Percentiles rank a stretch among this genome's conserved stretches.
Conservation (phyloP, 805 yeast genomes). For the Pichia kluyveri region DNA sequence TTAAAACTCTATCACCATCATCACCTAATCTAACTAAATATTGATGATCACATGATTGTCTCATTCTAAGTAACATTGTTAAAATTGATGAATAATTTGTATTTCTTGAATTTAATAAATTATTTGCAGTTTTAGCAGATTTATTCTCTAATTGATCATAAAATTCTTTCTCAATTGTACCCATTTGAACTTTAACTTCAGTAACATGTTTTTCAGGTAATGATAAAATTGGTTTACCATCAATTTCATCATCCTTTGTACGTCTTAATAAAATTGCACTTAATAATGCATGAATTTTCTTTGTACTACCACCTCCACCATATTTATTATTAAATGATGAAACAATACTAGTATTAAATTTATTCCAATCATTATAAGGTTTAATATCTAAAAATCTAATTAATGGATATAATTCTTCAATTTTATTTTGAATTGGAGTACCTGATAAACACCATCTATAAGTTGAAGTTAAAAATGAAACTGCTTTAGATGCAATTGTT, state of each 20-base stretch:
- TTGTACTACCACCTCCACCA: constrained; percentile 17
- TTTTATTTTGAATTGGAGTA: constrained; percentile 50
- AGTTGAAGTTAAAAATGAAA: constrained; percentile 29
- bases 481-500: constrained; percentile 40
- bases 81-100: constrained; percentile 48
- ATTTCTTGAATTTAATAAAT: constrained; percentile 27
- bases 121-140: constrained; percentile 43
- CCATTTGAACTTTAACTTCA: constrained; percentile 41
- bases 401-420: constrained; percentile 46
- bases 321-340: constrained; percentile 39
- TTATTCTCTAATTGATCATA: constrained; percentile 50
- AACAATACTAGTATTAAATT: constrained; percentile 48
- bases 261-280: constrained; percentile 71
- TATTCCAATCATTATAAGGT: constrained; percentile 57
- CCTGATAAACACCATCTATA: constrained; percentile 47
- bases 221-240: constrained; percentile 67
- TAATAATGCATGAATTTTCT: constrained; percentile 60
- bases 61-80: constrained; percentile 61
- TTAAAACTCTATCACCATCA: constrained; percentile 30
- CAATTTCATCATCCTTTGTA: constrained; percentile 59
- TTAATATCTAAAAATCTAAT: constrained; percentile 40
- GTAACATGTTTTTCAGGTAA: constrained; percentile 56
- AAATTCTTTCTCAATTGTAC: constrained; percentile 43
- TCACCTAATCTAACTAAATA: constrained; percentile 62
- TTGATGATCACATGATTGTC: constrained; percentile 84